phyloP scores from a whole-genome alignment of 441 rosid genomes.

The Croton setiger region DNA sequence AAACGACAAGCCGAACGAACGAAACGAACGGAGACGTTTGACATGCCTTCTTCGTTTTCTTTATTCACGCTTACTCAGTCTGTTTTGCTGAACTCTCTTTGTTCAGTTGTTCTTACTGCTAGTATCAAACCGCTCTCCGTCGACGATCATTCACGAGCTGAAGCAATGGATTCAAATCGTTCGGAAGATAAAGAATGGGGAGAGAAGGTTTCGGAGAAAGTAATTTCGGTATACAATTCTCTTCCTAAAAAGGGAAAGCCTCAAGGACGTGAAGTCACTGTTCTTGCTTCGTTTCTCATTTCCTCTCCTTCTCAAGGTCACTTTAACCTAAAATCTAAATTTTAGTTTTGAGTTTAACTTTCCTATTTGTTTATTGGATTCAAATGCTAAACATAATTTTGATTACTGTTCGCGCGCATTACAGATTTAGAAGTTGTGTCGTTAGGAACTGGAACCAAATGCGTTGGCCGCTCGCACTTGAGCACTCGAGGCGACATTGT shows the following conservation, averaged over 20 bases:
- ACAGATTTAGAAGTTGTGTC: constrained; percentile 66
- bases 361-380: neutral
- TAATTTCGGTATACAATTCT: constrained; percentile 43
- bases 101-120: too few species aligned
- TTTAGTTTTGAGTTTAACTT: neutral
- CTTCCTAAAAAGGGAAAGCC: constrained; percentile 93
- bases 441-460: constrained; percentile 88
- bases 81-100: too few species aligned
- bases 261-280: constrained; percentile 89
- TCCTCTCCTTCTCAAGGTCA: constrained; percentile 75
- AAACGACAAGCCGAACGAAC: too few species aligned
- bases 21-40: too few species aligned
- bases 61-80: too few species aligned
- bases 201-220: constrained; percentile 56
- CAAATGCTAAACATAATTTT: neutral
- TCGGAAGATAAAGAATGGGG: constrained; percentile 36
- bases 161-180: constrained; percentile 5
- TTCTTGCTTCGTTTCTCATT: constrained; percentile 72
- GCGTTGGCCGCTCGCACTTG: constrained; percentile 58
- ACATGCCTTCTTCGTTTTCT: too few species aligned
- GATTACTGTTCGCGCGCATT: neutral
- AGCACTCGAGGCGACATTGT: constrained; percentile 74
- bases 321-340: neutral
- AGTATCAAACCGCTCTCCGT: too few species aligned
- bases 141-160: neutral